Evolutionary conservation across 179 eudicot genomes (phyloP), one percentile per base, ranked within the genome.

Genomic region (Pouteria campechiana): DNA sequence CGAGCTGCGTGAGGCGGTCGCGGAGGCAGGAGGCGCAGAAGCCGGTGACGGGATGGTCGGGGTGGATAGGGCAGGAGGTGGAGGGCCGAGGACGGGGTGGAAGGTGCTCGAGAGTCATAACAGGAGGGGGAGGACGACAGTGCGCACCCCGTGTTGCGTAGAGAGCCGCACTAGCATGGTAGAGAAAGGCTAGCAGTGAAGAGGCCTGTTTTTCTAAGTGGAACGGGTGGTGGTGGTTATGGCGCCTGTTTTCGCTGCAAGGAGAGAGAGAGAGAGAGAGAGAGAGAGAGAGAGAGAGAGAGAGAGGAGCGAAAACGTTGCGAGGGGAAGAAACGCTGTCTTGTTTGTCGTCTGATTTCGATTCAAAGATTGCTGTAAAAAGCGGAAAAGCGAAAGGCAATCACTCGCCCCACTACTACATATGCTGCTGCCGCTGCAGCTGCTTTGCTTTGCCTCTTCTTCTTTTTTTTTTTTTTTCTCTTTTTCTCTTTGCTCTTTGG

Each of bases 1-100:
- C 67, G 53, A 88, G 82, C 36, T 68, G 64, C 29, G 93, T 67
- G 66, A 88, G 92, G 31, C 94, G 94, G 6, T 88, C 83, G 23
- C 70, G 88, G 23, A 88, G 70, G 57, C 93, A 80, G 0, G 76
- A 63, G 7, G 88, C 69, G 63, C 94, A 84, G 37, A 88, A 69
- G 9, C 80, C 77, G 34, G 88, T 67, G 48, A 55, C 38, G 2
- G 89, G 71, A 23, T 73, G 68, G 33, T 61, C 42, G 0, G 85
- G 93, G 70, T 84, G 94, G 61, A 79, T 93, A 56, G 51, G 52
- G 44, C 79, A 79, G 41, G 61, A 22, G 52, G 74, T 50, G 50
- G 22, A 57, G 32, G 79, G 79, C 57, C 76, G 82, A 37, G 67
- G 44, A 38, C 52, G 17, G 54, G 67, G 20, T 44, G n/a, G n/a